A percentile compares a stretch with the other conserved stretches of the same genome.
These are phyloP conservation scores for Linanthus parryae DNA, from an alignment of 148 eudicot genomes.

Conservation along the genomic window DNA sequence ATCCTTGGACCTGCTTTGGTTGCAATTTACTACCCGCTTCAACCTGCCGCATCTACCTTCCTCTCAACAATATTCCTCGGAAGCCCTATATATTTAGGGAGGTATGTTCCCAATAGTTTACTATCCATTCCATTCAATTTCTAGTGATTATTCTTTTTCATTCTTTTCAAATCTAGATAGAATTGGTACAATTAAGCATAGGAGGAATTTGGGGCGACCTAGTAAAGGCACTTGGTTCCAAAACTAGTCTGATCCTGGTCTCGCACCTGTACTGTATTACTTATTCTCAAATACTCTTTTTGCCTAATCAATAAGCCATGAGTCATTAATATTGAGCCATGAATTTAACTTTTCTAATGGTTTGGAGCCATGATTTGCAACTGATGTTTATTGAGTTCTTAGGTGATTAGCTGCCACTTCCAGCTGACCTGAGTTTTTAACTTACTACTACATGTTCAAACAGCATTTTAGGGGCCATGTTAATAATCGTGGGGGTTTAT, in stretches of 20 bases:
- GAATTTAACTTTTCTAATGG: neutral
- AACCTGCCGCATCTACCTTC: constrained; percentile 80
- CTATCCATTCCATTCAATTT: no score
- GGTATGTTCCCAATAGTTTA: constrained; percentile 31
- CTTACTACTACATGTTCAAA: constrained; percentile 12
- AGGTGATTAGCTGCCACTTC: neutral
- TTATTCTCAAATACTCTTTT: neutral
- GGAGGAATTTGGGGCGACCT: neutral
- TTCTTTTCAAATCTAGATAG: no score
- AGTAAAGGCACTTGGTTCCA: no score
- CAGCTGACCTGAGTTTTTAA: neutral
- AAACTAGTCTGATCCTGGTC: no score
- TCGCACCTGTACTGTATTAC: no score
- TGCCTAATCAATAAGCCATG: neutral
- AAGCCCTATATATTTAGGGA: constrained; percentile 79
- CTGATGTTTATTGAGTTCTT: neutral
- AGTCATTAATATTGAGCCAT: neutral
- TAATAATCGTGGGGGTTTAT: constrained; percentile 81
- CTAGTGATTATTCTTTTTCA: no score
- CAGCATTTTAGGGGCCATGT: constrained; percentile 82
- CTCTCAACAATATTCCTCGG: constrained; percentile 71
- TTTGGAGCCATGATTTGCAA: neutral
- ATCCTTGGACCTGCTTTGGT: constrained; percentile 82
- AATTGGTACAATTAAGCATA: no score
- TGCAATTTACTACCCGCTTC: constrained; percentile 82